Percentiles rank a stretch among this genome's conserved stretches.
Evolutionary conservation across 2,329 filamentous ascomycete genomes (phyloP).

Genomic region (Coleophoma cylindrospora): DNA sequence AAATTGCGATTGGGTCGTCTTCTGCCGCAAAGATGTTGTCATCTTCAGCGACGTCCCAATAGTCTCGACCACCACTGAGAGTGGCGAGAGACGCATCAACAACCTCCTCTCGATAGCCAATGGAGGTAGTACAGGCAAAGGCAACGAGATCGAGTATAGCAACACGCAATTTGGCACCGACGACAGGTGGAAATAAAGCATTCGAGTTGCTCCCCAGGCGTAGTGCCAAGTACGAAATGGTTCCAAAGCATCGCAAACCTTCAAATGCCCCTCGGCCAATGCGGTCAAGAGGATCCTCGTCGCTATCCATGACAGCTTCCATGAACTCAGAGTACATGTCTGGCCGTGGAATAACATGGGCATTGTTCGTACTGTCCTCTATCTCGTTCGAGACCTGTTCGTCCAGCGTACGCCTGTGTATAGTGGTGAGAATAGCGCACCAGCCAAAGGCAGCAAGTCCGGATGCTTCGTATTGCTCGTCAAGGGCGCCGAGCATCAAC

Average conservation of each 20-base stretch:
- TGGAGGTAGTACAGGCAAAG: slow-evolving; percentile 14
- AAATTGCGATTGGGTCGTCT: slow-evolving; percentile 36
- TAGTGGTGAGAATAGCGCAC: slow-evolving; percentile 65
- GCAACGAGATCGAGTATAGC: slow-evolving; percentile 28
- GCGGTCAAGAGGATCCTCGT: slow-evolving; percentile 37
- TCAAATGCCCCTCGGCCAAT: slow-evolving; percentile 42
- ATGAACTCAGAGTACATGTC: slow-evolving; percentile 37
- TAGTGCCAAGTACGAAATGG: slow-evolving; percentile 36
- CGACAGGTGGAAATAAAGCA: slow-evolving; percentile 31
- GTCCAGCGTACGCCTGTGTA: slow-evolving; percentile 51
- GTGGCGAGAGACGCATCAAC: slow-evolving; percentile 25
- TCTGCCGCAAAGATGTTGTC: slow-evolving; percentile 9
- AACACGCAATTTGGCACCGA: slow-evolving; percentile 31
- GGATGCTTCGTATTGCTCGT: slow-evolving; percentile 52
- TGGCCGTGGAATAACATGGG: slow-evolving; percentile 3
- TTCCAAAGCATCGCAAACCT: slow-evolving; percentile 40
- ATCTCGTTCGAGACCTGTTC: background rate
- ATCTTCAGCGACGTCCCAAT: slow-evolving; percentile 23
- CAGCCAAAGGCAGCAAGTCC: slow-evolving; percentile 76
- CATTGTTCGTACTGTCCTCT: slow-evolving; percentile 4
- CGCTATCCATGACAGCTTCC: slow-evolving; percentile 31
- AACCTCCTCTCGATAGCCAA: slow-evolving; percentile 29
- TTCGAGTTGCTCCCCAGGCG: slow-evolving; percentile 30
- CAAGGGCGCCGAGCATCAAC: slow-evolving; percentile 58
- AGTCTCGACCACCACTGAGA: slow-evolving; percentile 21